Base-by-base conservation (phyloP, 1,139 yeast species). In the Pichia sp. region DNA sequence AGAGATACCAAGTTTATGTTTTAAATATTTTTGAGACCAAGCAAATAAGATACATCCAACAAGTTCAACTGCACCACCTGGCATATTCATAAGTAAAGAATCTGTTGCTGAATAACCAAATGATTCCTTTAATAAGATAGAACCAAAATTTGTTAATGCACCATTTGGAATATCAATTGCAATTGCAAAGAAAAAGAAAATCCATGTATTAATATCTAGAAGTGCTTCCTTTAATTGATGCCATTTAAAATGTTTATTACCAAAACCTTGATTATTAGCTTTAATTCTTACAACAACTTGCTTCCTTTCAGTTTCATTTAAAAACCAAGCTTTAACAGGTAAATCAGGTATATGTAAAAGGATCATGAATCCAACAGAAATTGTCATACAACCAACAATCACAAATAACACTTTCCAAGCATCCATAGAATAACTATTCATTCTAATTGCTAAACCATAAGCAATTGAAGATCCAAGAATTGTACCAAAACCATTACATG, bases 371-470 rank as follows among this genome's bases (percentile, higher is more conserved):
- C 79, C 79, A 10, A 71, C 49, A 18, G 68, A 47, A 14, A 72
- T 62, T 0, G 79, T 68, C 44, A 71, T 62, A 18, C 63, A 58
- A 22, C 80, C 81, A 35, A 69, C 66, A 15, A 72, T 58, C 28
- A 72, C 55, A 55, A 71, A 74, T 20, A 72, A 52, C 3, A 71
- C 48, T 48, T 67, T 71, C 79, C 80, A 75, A 1, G 73, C 63
- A 5, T 58, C 62, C 14, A 74, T 52, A 19, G 67, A 32, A 52
- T 60, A 66, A 8, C 58, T 34, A 12, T 51, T 56, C 24, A 41
- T 28, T 43, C 63, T 59, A 25, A 49, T 55, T 31, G 62, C 64
- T 5, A 68, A 53, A 33, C 76, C 76, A 47, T 72, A 73, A 1
- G 79, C 76, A 49, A 77, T 67, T 4, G 71, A 64, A 40, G 66